Base-by-base conservation (phyloP, 2,329 filamentous ascomycete species). In the Rhynchosporium graminicola region DNA sequence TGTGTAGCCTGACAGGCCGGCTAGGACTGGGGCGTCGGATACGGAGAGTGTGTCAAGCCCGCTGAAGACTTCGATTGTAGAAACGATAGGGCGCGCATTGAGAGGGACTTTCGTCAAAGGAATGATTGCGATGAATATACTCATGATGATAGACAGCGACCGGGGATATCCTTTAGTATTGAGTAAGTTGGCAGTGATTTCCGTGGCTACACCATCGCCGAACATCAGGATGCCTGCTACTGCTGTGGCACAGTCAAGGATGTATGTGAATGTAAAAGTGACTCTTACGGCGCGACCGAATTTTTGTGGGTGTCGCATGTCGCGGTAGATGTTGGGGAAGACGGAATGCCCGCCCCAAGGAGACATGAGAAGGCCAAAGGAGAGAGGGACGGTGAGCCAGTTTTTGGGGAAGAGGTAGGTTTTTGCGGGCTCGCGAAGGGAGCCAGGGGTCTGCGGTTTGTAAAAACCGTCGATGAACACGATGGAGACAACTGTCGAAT, bases 41-140 rank as follows among this genome's bases (percentile, higher is more conserved):
- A 86, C 26, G 67, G 72, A 57, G 12, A 64, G 62, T 9, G 69
- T 45, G 50, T 75, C 76, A 48, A 97, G 82, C 51, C 92, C 92
- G 64, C 86, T 83, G 62, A 97, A 78, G 55, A 95, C 85, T 78
- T 98, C 95, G 58, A 91, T 77, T 0, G 92, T 97, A 38, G 88
- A 88, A 67, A 97, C 85, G 69, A 98, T 93, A 10, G 94, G 95
- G 1, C 93, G 88, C 8, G 90, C 89, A 74, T 93, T 96, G 42
- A 97, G 80, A 0, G 93, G 92, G n/a, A 97, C 87, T 77, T 99
- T 99, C 42, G 94, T 97, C 57, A 99, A 80, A 0, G 94, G 95
- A 67, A 98, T 97, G 73, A 97, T 92, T 72, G 89, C 89, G 69
- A 98, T 90, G 75, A 93, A 94, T 65, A 91, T 80, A 67, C 92